Base-by-base conservation (phyloP, 106 monocot species). In the Acorus gramineus region DNA sequence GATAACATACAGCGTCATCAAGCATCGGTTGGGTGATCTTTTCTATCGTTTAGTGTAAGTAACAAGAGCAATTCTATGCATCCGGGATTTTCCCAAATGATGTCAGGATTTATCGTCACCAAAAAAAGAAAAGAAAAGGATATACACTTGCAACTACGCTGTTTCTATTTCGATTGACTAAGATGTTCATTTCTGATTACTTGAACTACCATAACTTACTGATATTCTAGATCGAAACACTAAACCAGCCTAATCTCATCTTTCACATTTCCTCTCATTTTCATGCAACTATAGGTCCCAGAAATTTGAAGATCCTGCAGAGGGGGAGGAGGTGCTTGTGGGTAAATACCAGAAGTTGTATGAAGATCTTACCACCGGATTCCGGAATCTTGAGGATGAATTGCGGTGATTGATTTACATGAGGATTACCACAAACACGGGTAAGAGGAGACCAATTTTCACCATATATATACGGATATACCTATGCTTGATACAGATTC, bases 31-130 rank as follows among this genome's bases (percentile, higher is more conserved):
- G 74, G 88, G 92, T 53, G 98, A 98, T 52, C 88, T 98, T 65
- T 98, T 98, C 78, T 98, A 98, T 51, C 92, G 92, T 52, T 80
- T 98, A 59, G 98, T 98, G 98, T 98, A 86, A 86, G 98, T 84
- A 47, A 14, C 28, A 42, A 28, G 5, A 2, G 2, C 4, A 3
- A 13, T 14, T 57, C 12, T 13, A 8, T 57, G 14, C 60, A 8
- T 60, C 13, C 13, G 5, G 5, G 4, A 13, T 8, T 6, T 44
- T 59, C 42, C 44, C 4, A 2, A 59, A 42, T 59, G 0, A 61
- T 57, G 57, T 13, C 57, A n/a, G 57, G 11, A 11, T 8, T n/a
- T 11, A 11, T 13, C 57, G 10, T 57, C 12, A 57, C 5, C 11
- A 13, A 13, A 58, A 5, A 14, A 58, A 58, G n/a, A 58, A 58